A percentile compares a stretch with the other conserved stretches of the same genome.
phyloP scores from a whole-genome alignment of 2,329 filamentous ascomycete genomes.

The Tolypocladium nubicola region DNA sequence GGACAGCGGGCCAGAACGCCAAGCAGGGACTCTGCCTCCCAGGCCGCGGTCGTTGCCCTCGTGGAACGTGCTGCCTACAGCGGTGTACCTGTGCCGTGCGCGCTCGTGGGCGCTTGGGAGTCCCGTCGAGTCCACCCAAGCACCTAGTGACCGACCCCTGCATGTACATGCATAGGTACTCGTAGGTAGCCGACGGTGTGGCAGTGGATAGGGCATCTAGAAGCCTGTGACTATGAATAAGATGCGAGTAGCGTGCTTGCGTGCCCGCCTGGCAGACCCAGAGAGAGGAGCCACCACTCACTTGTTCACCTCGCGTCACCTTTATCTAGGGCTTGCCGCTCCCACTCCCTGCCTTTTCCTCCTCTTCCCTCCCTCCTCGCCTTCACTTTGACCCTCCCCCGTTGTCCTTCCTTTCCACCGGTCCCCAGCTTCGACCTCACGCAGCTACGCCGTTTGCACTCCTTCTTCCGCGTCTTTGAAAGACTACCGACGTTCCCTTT shows the following conservation, averaged over 20 bases:
- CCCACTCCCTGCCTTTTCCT: neutral
- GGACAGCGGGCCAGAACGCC: too few species aligned
- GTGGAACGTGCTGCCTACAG: too few species aligned
- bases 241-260: neutral
- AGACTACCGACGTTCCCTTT: conserved; percentile 28
- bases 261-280: neutral
- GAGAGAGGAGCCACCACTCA: neutral
- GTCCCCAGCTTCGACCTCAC: conserved; percentile 10
- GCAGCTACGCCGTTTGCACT: conserved; percentile 23
- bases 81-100: too few species aligned
- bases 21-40: too few species aligned
- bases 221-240: neutral
- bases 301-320: neutral
- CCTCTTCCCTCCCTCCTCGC: neutral
- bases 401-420: conserved; percentile 12
- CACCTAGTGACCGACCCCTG: too few species aligned
- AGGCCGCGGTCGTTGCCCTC: too few species aligned
- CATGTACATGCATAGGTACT: too few species aligned
- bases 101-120: too few species aligned
- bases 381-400: conserved; percentile 1
- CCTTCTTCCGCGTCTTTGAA: conserved; percentile 38
- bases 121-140: too few species aligned
- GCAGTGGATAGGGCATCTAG: too few species aligned
- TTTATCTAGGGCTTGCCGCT: neutral
- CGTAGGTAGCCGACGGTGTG: too few species aligned